phyloP scores from a whole-genome alignment of 2,329 filamentous ascomycete species.

The Ophiostoma ulmi region DNA sequence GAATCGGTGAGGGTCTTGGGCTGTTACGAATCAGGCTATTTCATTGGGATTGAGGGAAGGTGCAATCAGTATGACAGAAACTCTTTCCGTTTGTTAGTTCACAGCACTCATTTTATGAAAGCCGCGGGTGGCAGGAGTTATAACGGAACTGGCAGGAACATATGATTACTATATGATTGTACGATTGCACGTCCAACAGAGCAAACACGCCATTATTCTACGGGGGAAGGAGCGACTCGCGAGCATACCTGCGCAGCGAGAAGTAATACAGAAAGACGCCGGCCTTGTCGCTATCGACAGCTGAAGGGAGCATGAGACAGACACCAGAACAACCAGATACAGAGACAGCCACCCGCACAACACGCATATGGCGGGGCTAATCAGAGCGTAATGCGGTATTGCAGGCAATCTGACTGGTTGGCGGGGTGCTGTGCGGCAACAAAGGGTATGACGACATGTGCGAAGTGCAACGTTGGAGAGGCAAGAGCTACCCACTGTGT shows the following conservation, averaged over 20 bases:
- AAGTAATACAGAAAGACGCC: background rate
- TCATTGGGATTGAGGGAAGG: background rate
- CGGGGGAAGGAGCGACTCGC: background rate
- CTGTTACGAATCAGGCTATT: slow-evolving; percentile 7
- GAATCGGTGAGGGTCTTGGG: background rate
- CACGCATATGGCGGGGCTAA: slow-evolving; percentile 18
- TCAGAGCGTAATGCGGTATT: slow-evolving; percentile 20
- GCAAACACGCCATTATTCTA: background rate
- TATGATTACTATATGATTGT: too few species aligned
- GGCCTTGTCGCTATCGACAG: background rate
- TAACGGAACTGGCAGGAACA: background rate
- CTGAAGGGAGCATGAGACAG: background rate
- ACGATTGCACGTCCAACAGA: background rate
- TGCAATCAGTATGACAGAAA: background rate
- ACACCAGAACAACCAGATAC: background rate
- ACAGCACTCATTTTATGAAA: background rate
- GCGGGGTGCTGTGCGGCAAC: slow-evolving; percentile 1
- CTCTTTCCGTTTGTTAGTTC: background rate
- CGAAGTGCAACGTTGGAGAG: background rate
- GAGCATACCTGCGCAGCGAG: background rate
- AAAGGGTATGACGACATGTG: slow-evolving; percentile 22
- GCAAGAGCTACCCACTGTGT: background rate
- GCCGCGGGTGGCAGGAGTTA: background rate
- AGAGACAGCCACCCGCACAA: slow-evolving; percentile 17
- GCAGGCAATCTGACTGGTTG: slow-evolving; percentile 19